Conservation (phyloP, 176 grass and related monocot species). For the Rhynchospora tenuis region DNA sequence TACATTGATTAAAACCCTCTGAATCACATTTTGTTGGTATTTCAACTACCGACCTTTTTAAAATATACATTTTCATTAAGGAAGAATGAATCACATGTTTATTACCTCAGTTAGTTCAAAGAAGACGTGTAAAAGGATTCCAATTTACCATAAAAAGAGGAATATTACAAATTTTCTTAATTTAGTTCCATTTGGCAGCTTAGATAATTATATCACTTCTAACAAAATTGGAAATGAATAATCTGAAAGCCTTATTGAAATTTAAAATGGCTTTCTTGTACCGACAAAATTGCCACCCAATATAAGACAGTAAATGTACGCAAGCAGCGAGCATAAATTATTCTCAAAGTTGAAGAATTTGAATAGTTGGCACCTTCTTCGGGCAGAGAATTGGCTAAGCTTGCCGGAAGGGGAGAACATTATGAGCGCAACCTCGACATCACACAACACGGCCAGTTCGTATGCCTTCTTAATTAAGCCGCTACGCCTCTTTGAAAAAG, state of each 20-base stretch:
- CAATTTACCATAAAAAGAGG: neutral
- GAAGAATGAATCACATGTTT: no score
- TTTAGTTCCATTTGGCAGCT: no score
- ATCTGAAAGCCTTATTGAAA: no score
- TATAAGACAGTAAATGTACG: neutral
- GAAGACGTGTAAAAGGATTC: no score
- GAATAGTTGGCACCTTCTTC: conserved; percentile 26
- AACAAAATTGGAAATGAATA: no score
- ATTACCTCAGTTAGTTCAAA: no score
- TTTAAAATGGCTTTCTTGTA: neutral
- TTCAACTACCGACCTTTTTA: no score
- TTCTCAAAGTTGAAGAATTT: neutral
- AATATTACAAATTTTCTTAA: neutral
- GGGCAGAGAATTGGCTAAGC: conserved; percentile 62
- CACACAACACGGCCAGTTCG: conserved; percentile 74
- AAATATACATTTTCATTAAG: no score
- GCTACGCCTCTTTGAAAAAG: conserved; percentile 73
- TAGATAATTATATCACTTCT: no score
- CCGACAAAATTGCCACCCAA: neutral
- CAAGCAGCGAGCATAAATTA: neutral
- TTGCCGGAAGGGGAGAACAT: conserved; percentile 73
- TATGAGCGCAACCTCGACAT: conserved; percentile 71
- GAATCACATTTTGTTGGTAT: no score
- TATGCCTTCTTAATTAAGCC: conserved; percentile 83
- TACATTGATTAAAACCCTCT: neutral